Percentiles rank a stretch among this genome's conserved stretches.
Evolutionary conservation across 23 red algal species (phyloP).

Genomic region (Gracilariopsis chorda): DNA sequence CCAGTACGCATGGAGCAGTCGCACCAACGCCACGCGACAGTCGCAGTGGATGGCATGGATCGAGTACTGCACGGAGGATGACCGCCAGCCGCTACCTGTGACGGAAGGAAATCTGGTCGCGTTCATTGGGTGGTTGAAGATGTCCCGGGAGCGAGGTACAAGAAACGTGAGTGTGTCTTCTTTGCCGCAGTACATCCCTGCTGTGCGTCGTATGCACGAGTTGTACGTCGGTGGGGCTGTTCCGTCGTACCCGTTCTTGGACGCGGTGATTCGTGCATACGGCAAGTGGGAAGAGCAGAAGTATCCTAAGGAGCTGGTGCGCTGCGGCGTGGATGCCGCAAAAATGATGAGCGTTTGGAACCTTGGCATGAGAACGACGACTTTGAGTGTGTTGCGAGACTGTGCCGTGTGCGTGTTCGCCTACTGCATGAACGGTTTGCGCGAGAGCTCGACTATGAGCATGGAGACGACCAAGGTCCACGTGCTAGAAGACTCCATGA

Average conservation of each 20-base stretch:
- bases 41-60: background rate
- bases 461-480: no score
- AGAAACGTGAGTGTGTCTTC: background rate
- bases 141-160: background rate
- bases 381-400: background rate
- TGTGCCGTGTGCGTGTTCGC: background rate
- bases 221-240: background rate
- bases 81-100: background rate
- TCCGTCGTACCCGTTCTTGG: background rate
- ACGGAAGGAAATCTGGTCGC: background rate
- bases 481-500: no score
- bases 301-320: background rate
- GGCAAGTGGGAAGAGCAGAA: background rate
- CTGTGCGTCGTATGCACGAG: background rate
- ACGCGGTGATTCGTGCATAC: background rate
- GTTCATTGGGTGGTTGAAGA: background rate
- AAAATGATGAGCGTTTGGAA: background rate
- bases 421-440: background rate
- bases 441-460: constrained; percentile 7
- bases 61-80: background rate
- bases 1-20: background rate
- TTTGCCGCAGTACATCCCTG: background rate
- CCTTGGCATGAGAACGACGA: background rate
- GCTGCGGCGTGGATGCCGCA: background rate
- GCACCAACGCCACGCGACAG: background rate